Conservation (phyloP, 1,139 yeast genomes). For the Tardiomyces blankii region DNA sequence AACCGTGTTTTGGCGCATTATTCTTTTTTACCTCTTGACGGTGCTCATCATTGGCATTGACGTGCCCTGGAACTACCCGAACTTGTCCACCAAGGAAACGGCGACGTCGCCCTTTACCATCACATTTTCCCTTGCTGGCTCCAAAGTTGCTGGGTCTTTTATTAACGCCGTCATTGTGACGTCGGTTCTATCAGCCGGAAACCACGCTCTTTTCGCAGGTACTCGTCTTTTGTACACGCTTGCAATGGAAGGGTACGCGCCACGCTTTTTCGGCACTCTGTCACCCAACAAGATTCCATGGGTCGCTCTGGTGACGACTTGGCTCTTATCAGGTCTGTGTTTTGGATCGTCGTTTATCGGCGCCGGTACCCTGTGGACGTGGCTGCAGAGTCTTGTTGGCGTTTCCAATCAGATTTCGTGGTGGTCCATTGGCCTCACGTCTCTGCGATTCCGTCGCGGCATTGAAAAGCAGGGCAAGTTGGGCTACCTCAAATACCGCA, state of each 20-base stretch:
- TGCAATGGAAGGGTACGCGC: conserved; percentile 40
- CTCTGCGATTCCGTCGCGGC: conserved; percentile 37
- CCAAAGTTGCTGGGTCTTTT: conserved; percentile 36
- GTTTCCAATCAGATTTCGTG: conserved; percentile 45
- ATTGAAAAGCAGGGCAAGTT: conserved; percentile 27
- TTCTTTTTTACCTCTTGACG: conserved; percentile 36
- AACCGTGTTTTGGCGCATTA: conserved; percentile 45
- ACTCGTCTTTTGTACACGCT: conserved; percentile 37
- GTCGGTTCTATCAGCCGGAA: conserved; percentile 41
- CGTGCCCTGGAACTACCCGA: conserved; percentile 36
- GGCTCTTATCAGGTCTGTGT: conserved; percentile 47
- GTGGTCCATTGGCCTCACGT: conserved; percentile 41
- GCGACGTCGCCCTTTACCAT: conserved; percentile 56
- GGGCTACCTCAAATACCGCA: conserved; percentile 27
- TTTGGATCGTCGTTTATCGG: conserved; percentile 45
- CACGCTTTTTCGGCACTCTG: conserved; percentile 32
- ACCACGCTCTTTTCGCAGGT: conserved; percentile 42
- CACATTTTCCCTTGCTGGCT: conserved; percentile 43
- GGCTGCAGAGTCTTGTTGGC: conserved; percentile 60
- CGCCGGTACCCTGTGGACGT: conserved; percentile 43
- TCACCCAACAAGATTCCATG: conserved; percentile 41
- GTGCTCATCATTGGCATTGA: conserved; percentile 37
- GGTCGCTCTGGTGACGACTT: conserved; percentile 30
- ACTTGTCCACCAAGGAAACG: conserved; percentile 31
- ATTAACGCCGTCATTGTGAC: conserved; percentile 42